Evolutionary conservation across 495 filamentous ascomycete genomes (phyloP).

Genomic region (Penicillium paxilli): DNA sequence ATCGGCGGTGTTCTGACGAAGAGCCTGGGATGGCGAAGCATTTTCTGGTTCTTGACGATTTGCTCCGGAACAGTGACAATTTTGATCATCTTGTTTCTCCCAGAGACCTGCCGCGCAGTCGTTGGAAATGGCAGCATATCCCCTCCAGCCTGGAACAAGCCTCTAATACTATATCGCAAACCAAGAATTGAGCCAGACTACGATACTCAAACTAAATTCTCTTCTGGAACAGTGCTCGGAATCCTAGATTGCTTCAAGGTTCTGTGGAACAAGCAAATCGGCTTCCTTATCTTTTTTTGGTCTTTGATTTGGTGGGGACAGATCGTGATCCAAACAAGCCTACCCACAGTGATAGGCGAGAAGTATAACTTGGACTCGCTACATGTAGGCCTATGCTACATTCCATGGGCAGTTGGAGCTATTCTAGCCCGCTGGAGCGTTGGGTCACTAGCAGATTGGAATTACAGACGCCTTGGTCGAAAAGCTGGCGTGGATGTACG

Average conservation of each 20-base stretch:
- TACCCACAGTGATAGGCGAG: background rate
- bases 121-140: slow-evolving; percentile 41
- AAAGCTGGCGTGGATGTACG: background rate
- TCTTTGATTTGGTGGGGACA: background rate
- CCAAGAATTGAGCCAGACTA: background rate
- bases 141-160: slow-evolving; percentile 32
- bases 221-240: no score
- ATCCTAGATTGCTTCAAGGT: background rate
- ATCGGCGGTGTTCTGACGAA: slow-evolving; percentile 61
- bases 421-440: slow-evolving; percentile 4
- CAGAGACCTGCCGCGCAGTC: slow-evolving; percentile 38
- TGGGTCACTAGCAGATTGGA: background rate
- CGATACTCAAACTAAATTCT: background rate
- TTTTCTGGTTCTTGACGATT: slow-evolving; percentile 70
- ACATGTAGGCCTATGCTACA: slow-evolving; percentile 2
- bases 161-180: background rate
- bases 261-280: background rate
- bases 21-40: slow-evolving; percentile 63
- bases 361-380: slow-evolving; percentile 3
- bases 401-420: background rate
- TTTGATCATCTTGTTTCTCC: slow-evolving; percentile 16
- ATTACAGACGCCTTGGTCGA: background rate
- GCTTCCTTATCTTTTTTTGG: background rate
- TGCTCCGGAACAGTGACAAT: slow-evolving; percentile 48
- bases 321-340: slow-evolving; percentile 1